phyloP scores from a whole-genome alignment of 2,329 filamentous ascomycete species.

The Monilinia vaccinii-corymbosi region DNA sequence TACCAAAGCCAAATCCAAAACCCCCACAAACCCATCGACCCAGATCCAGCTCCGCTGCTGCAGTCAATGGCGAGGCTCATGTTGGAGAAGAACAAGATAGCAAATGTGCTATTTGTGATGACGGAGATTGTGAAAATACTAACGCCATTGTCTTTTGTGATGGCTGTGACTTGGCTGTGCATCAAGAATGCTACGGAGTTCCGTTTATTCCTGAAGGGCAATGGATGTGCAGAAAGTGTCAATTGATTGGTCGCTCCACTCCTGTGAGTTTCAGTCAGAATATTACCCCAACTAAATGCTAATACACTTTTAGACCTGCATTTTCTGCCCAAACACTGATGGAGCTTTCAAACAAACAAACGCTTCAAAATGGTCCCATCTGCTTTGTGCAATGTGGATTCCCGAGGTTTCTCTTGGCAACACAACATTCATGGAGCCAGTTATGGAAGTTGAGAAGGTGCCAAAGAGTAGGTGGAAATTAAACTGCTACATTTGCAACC shows the following conservation, averaged over 20 bases:
- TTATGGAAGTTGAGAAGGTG: slow-evolving; percentile 96
- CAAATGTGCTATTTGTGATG: slow-evolving; percentile 95
- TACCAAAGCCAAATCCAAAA: slow-evolving; percentile 94
- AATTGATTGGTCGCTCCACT: slow-evolving; percentile 84
- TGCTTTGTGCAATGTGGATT: slow-evolving; percentile 97
- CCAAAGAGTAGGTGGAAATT: slow-evolving; percentile 91
- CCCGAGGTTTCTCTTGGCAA: slow-evolving; percentile 94
- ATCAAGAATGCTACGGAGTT: slow-evolving; percentile 98
- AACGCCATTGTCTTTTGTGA: slow-evolving; percentile 99
- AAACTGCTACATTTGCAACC: slow-evolving; percentile 91
- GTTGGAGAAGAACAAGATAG: slow-evolving; percentile 90
- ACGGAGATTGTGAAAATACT: slow-evolving; percentile 98
- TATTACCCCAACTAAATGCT: slow-evolving; percentile 8
- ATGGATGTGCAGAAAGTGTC: slow-evolving; percentile 95
- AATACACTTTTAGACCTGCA: slow-evolving; percentile 58
- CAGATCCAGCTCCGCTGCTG: slow-evolving; percentile 85
- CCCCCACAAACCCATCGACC: slow-evolving; percentile 90
- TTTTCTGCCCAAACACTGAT: slow-evolving; percentile 96
- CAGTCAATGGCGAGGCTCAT: slow-evolving; percentile 86
- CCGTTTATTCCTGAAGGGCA: slow-evolving; percentile 98
- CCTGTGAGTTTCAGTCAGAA: slow-evolving; percentile 48
- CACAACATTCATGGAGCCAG: slow-evolving; percentile 94
- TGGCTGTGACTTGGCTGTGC: slow-evolving; percentile 92
- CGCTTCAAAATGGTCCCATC: slow-evolving; percentile 90
- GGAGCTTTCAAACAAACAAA: slow-evolving; percentile 98